Base-by-base conservation (phyloP, 352 stramenopile genomes). In the Phytophthora sp. region DNA sequence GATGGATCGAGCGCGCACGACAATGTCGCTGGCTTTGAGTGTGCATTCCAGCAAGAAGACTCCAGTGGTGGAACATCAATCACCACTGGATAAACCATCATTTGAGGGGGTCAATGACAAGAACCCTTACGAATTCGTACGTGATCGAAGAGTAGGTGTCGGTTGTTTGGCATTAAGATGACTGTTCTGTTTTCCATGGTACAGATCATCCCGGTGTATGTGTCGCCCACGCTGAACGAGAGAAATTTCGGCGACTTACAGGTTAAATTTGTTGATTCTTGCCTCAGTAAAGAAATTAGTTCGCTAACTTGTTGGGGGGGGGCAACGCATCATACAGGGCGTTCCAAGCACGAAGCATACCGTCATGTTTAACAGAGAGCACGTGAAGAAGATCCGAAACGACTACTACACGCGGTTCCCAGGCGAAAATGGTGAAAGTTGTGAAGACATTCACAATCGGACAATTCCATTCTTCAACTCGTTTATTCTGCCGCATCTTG, bases 11-110 rank as follows among this genome's bases (percentile, higher is more conserved):
- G 86, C 86, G 33, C 81, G 84, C 31, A 80, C 84, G 18, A 94
- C 86, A 21, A 76, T 94, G 60, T 88, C 84, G 53, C 71, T 94
- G 24, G 86, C 86, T 52, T 74, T 94, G 7, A 93, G 84, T 59
- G 78, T 91, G 24, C 86, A 94, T 63, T 84, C 84, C 16, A 94
- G 86, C 65, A 88, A 84, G 64, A 92, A 91, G 71, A 94, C 86
- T 9, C 86, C 86, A 0, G 82, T 94, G 21, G 80, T 92, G 26
- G 79, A 93, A 57, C 82, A 94, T 69, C 68, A 65, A 23, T 94
- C 86, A 27, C 86, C 86, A 27, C 73, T 94, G 39, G 83, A 91
- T 12, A 73, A 84, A 24, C 86, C 86, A 0, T 61, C 35, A 2
- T 94, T 91, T 56, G 75, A 89, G 39, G 82, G 82, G 39, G 77